Base-by-base conservation (phyloP, 257 asterid species). In the Nicotiana obtusifolia region DNA sequence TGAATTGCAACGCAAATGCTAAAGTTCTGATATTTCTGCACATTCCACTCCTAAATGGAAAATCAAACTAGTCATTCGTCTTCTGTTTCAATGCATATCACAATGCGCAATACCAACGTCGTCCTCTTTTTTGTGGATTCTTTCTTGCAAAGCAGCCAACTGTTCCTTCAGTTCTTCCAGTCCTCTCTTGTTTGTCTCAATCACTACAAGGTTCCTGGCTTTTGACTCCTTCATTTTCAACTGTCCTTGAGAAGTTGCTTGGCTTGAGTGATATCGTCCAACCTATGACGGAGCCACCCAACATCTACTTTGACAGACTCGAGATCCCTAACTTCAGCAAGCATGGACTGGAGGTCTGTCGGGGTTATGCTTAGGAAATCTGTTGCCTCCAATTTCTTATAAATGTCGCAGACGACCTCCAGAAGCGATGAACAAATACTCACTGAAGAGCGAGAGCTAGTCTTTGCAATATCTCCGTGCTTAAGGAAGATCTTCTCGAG, bases 401-500 rank as follows among this genome's bases (percentile, higher is more conserved):
- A 81, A 35, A 67, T 54, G 10, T 9, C 11, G 7, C 83, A 78
- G 3, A 78, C 62, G 10, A 47, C 53, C 77, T 84, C 83, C 41
- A 84, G 87, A 0, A 76, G 54, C 7, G 47, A 49, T 17, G 76
- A n/a, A 35, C 44, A 61, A 31, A 35, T 7, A 4, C 0, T 68
- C 54, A 68, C 30, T 35, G 77, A 19, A n/a, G 54, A 35, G 19
- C 19, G 7, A 9, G 56, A 66, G 76, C 28, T 26, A 41, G 81
- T 33, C 24, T 26, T 57, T 7, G 85, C 81, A 77, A 84, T 84
- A 47, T 84, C 85, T 24, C 85, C 77, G 64, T 84, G 7, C 53
- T 81, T 68, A 0, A 33, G 61, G 10, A 84, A 54, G 49, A 84
- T 84, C 0, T 59, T 41, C 26, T 60, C 26, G 16, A 65, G 84